Conservation (phyloP, 2,329 filamentous ascomycete genomes). For the Talaromyces islandicus region DNA sequence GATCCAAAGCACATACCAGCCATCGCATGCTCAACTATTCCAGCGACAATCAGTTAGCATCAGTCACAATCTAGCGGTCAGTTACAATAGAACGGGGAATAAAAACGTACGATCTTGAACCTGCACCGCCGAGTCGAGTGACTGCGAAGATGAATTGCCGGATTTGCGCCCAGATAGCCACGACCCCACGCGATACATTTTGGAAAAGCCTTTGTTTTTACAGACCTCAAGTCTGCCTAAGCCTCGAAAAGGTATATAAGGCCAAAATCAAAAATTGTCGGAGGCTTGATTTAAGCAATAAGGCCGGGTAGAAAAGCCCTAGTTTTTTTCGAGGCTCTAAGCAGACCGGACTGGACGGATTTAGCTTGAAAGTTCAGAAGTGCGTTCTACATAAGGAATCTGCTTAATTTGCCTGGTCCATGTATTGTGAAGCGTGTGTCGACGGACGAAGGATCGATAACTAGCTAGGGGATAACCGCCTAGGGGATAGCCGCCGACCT, state of each 20-base stretch:
- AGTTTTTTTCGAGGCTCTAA: not conserved
- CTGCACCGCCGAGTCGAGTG: conserved; percentile 53
- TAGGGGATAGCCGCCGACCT: not conserved
- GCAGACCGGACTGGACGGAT: not conserved
- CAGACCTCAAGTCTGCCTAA: not conserved
- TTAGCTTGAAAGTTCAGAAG: not conserved
- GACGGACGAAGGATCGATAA: not conserved
- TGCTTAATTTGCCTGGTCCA: not conserved
- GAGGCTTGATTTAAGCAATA: not conserved
- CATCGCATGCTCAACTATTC: conserved; percentile 36
- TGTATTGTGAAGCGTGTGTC: not conserved
- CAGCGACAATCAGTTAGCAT: conserved; percentile 16
- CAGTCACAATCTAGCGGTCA: not conserved
- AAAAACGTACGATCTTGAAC: conserved; percentile 41
- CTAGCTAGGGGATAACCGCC: not conserved
- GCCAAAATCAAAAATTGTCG: not conserved
- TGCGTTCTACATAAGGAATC: not conserved
- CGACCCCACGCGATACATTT: conserved; percentile 38
- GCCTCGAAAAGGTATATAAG: not conserved
- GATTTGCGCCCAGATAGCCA: conserved; percentile 42
- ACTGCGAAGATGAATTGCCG: conserved; percentile 45
- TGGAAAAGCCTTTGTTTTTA: not conserved
- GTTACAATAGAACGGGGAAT: not conserved
- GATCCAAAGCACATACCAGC: conserved; percentile 27
- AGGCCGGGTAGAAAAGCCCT: not conserved